Percentiles rank a stretch among this genome's conserved stretches.
Evolutionary conservation across 1,284 basidiomycete species (phyloP).

Genomic region (Sporisorium graminicola): DNA sequence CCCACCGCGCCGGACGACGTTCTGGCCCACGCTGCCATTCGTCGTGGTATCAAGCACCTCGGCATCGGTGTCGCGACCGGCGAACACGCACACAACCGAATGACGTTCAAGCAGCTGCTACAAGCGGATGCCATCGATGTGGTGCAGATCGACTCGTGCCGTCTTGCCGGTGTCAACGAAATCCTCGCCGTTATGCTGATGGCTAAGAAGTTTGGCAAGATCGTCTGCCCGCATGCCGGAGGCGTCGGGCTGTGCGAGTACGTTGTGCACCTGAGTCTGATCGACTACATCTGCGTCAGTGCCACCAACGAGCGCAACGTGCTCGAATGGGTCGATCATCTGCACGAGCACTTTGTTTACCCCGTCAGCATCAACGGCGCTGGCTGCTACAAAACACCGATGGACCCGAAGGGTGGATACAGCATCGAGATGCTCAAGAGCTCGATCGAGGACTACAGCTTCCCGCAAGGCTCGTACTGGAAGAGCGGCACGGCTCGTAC

Average conservation of each 20-base stretch:
- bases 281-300: conserved; percentile 92
- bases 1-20: conserved; percentile 52
- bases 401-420: conserved; percentile 71
- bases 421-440: conserved; percentile 71
- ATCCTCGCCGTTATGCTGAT: conserved; percentile 92
- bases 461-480: conserved; percentile 72
- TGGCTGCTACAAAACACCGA: conserved; percentile 87
- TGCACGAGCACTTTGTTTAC: conserved; percentile 91
- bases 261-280: conserved; percentile 77
- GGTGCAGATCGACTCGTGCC: conserved; percentile 94
- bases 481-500: conserved; percentile 43
- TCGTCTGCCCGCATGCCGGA: conserved; percentile 90
- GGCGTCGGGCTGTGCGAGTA: conserved; percentile 96
- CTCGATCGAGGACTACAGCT: conserved; percentile 70
- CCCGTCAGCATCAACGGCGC: conserved; percentile 87
- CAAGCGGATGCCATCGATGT: conserved; percentile 94
- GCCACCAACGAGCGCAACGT: conserved; percentile 94
- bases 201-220: conserved; percentile 80
- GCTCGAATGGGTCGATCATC: conserved; percentile 80
- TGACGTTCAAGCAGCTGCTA: conserved; percentile 96
- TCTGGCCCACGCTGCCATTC: conserved; percentile 80
- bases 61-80: conserved; percentile 94
- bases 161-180: conserved; percentile 91
- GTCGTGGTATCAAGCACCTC: conserved; percentile 82
- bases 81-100: conserved; percentile 91